phyloP scores from a whole-genome alignment of 306 rosid species.

The Sicyos baderoa region DNA sequence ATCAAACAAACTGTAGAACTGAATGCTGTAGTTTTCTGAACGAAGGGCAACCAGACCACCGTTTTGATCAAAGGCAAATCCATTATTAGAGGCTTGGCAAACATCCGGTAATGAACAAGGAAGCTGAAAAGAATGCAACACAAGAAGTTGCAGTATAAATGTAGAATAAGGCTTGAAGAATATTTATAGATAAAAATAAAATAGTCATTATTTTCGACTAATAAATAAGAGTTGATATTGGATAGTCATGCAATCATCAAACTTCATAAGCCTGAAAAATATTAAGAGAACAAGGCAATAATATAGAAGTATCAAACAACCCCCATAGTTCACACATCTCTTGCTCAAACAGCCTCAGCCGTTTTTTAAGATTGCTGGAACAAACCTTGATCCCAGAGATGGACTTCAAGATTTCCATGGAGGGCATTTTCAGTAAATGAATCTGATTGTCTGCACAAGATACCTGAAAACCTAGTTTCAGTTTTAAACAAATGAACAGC shows the following conservation, averaged over 20 bases:
- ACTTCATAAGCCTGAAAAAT: neutral
- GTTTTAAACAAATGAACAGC: conserved; percentile 20
- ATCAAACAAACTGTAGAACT: conserved; percentile 76
- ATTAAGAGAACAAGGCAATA: neutral
- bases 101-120: conserved; percentile 47
- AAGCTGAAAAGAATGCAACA: conserved; percentile 40
- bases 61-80: conserved; percentile 54
- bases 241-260: neutral
- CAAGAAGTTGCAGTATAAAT: conserved; percentile 1
- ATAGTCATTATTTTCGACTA: neutral
- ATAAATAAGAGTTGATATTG: neutral
- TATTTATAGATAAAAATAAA: neutral
- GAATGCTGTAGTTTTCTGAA: conserved; percentile 72
- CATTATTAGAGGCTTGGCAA: conserved; percentile 38
- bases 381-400: conserved; percentile 95
- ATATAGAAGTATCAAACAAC: neutral
- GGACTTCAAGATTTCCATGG: conserved; percentile 74
- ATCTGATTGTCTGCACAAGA: conserved; percentile 91
- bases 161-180: conserved; percentile 15
- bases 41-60: conserved; percentile 70
- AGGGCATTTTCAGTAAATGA: conserved; percentile 70
- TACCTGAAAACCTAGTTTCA: conserved; percentile 58
- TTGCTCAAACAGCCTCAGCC: neutral
- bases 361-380: conserved; percentile 7
- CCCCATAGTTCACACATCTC: neutral